These are phyloP conservation scores for Phytophthora pinifolia DNA, from an alignment of 352 stramenopile genomes.

Conservation along the genomic window DNA sequence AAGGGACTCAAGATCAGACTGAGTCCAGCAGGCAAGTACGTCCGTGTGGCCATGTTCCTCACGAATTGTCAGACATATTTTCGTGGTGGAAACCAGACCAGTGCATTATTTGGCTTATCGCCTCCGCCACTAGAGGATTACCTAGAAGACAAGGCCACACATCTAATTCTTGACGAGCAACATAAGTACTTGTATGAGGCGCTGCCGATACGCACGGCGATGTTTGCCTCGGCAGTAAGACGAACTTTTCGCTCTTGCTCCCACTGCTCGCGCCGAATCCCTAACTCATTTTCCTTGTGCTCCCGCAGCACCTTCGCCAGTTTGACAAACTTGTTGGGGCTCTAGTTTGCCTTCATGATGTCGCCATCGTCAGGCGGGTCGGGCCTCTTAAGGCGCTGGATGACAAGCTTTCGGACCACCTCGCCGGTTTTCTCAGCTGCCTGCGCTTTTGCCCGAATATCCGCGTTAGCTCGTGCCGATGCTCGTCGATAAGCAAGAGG, in stretches of 20 bases:
- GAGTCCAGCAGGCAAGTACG: conserved; percentile 3
- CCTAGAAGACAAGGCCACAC: not conserved
- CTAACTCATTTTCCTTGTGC: conserved; percentile 3
- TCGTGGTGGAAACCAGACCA: conserved; percentile 1
- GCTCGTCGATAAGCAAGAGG: no score
- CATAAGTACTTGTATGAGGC: not conserved
- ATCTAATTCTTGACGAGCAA: conserved; percentile 1
- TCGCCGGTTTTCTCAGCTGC: no score
- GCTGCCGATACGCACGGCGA: not conserved
- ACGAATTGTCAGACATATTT: conserved; percentile 1
- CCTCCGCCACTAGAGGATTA: conserved; percentile 2
- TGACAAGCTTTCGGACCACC: no score
- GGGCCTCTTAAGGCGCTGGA: no score
- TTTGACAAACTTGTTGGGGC: no score
- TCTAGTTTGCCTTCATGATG: no score
- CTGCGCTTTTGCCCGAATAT: no score
- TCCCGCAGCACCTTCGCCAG: not conserved
- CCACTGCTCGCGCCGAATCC: conserved; percentile 2
- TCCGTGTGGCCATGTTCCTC: conserved; percentile 1
- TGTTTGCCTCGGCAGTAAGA: not conserved
- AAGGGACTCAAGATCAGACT: not conserved
- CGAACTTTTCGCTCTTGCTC: conserved; percentile 1
- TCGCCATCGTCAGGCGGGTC: no score
- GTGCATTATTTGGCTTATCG: not conserved
- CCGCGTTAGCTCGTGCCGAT: no score